These are phyloP conservation scores for Anthostomella pinea DNA, from an alignment of 2,329 filamentous ascomycete species.

Conservation along the genomic window DNA sequence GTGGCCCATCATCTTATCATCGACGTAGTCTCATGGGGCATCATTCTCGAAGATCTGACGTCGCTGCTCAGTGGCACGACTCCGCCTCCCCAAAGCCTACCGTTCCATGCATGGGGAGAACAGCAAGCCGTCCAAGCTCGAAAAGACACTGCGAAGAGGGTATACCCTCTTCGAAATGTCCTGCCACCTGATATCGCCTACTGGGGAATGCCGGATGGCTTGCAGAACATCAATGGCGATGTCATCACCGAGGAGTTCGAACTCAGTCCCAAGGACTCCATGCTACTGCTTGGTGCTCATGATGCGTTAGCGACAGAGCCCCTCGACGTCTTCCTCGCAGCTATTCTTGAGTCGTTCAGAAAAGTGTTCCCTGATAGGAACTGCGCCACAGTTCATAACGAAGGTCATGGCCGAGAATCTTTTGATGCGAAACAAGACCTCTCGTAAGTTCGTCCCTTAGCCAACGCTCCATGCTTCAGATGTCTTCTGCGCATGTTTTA, in stretches of 20 bases:
- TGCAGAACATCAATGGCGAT: constrained; percentile 4
- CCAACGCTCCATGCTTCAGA: too few species aligned
- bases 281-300: constrained; percentile 4
- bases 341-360: constrained; percentile 31
- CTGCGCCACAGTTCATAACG: constrained; percentile 36
- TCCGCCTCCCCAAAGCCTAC: background rate
- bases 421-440: constrained; percentile 33
- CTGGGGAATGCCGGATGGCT: too few species aligned
- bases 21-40: constrained; percentile 9
- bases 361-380: constrained; percentile 33
- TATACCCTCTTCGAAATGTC: too few species aligned
- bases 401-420: constrained; percentile 41
- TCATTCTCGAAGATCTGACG: constrained; percentile 8
- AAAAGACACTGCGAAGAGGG: too few species aligned
- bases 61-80: background rate
- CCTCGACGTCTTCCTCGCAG: constrained; percentile 38
- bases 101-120: constrained; percentile 9
- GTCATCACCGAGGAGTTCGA: constrained; percentile 1
- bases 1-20: constrained; percentile 10
- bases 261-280: background rate
- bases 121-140: constrained; percentile 6
- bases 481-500: too few species aligned
- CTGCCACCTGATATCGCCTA: too few species aligned
- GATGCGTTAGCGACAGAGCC: constrained; percentile 32
- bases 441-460: too few species aligned